Base-by-base conservation (phyloP, 352 stramenopile species). In the Globisporangium nodosum region DNA sequence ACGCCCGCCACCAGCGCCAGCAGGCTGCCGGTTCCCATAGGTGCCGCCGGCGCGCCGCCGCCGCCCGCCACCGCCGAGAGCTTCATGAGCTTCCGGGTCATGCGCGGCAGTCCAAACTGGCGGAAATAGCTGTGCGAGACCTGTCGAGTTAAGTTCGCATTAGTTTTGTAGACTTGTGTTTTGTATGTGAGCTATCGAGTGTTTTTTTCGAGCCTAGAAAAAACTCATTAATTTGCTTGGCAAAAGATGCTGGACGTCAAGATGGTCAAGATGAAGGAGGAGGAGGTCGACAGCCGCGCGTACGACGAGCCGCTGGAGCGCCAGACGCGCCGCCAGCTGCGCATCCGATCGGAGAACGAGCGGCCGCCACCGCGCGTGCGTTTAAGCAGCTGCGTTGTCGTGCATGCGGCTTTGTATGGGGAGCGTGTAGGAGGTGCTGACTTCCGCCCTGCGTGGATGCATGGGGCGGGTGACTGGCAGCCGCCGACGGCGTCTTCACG, bases 41-140 rank as follows among this genome's bases (percentile, higher is more conserved):
- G 69, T 43, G 76, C 54, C 21, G 78, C 65, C 1, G 64, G 64
- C 50, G 64, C 52, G 16, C 54, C 46, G 40, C 52, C n/a, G 33
- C 33, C 8, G 33, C 55, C 49, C 3, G 58, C 52, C 3, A 56
- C 40, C 21, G 67, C 42, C 20, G 71, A 55, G 45, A 85, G 60
- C 65, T 71, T 79, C 55, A 85, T 69, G 42, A 69, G 63, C 63
- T 76, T 84, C 57, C 78, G 77, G 55, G 58, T 58, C 74, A 83
- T 74, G 39, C 49, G 43, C 24, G 37, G 37, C 5, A 15, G 21
- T 48, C 42, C 5, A 7, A 39, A 39, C 8, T 39, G 24, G 24
- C 24, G 24, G 24, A 27, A 27, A 27, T 1, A 27, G 24, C 24
- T 27, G 24, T 27, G 24, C 24, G 24, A 27, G 24, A 39, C 9